Percentiles rank a stretch among this genome's conserved stretches.
Evolutionary conservation across 139 green algal genomes (phyloP).

Genomic region (Haematococcus sp.): DNA sequence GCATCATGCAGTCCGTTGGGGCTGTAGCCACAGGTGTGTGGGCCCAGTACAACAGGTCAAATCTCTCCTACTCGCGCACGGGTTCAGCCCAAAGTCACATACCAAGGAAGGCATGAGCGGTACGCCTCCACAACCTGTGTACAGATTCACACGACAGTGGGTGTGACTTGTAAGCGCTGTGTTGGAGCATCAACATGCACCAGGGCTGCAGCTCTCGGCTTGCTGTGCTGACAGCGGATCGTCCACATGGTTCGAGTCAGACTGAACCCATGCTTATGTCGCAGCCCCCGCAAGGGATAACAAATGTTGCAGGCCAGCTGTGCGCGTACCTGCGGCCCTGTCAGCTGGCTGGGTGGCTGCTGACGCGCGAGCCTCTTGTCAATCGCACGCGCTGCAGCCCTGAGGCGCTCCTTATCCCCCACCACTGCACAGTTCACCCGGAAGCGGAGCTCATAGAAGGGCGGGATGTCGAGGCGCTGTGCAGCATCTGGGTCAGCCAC

Average conservation of each 20-base stretch:
- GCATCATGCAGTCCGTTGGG: no score
- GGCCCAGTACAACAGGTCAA: no score
- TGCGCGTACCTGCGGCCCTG: not conserved
- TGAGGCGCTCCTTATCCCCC: constrained; percentile 3
- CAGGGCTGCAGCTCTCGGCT: not conserved
- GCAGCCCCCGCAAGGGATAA: no score
- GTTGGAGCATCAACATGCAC: not conserved
- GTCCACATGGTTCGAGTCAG: not conserved
- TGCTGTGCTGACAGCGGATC: not conserved
- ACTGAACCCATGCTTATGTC: not conserved
- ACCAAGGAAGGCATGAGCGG: constrained; percentile 20
- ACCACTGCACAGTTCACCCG: constrained; percentile 1
- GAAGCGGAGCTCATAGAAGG: constrained; percentile 18
- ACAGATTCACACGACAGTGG: no score
- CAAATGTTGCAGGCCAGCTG: no score
- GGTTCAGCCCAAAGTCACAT: no score
- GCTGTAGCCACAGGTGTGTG: no score
- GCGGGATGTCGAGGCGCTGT: constrained; percentile 17
- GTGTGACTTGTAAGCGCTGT: not conserved
- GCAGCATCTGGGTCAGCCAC: not conserved
- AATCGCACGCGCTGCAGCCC: not conserved
- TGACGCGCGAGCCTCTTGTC: constrained; percentile 7
- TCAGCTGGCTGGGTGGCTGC: not conserved
- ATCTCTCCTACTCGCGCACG: no score
- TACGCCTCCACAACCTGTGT: constrained; percentile 40